Conservation (phyloP, 2,329 filamentous ascomycete genomes). For the Pestalotiopsis sp. region DNA sequence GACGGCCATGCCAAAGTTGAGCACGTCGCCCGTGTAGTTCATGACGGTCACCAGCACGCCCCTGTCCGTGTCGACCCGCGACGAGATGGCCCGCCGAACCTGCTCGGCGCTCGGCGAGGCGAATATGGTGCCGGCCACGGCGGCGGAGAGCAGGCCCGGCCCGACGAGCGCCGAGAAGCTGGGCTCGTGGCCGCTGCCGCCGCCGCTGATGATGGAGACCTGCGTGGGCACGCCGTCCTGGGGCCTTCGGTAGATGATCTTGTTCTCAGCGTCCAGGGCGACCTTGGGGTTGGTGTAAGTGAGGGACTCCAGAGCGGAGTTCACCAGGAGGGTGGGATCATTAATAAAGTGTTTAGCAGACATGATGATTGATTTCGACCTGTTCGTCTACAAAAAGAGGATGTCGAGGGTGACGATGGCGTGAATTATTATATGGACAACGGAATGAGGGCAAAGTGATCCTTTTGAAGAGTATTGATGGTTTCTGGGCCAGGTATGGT, state of each 20-base stretch:
- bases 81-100: constrained; percentile 74
- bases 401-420: not conserved
- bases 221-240: constrained; percentile 46
- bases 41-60: constrained; percentile 91
- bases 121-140: constrained; percentile 86
- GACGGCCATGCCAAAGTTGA: constrained; percentile 92
- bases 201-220: constrained; percentile 85
- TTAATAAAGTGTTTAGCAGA: constrained; percentile 86
- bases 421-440: not conserved
- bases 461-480: not conserved
- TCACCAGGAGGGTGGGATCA: constrained; percentile 78
- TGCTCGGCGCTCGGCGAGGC: constrained; percentile 82
- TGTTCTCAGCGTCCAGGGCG: constrained; percentile 77
- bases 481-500: not conserved
- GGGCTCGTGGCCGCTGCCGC: constrained; percentile 89
- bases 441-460: not conserved
- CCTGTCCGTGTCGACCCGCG: constrained; percentile 68
- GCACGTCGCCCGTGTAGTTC: constrained; percentile 90
- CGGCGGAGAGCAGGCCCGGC: constrained; percentile 75
- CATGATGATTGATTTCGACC: constrained; percentile 32
- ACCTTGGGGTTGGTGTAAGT: constrained; percentile 85
- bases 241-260: constrained; percentile 79
- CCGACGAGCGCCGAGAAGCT: constrained; percentile 87
- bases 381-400: not conserved
- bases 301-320: constrained; percentile 73